A percentile compares a stretch with the other conserved stretches of the same genome.
phyloP scores from a whole-genome alignment of 1,284 basidiomycete species.

The Naganishia sp. region DNA sequence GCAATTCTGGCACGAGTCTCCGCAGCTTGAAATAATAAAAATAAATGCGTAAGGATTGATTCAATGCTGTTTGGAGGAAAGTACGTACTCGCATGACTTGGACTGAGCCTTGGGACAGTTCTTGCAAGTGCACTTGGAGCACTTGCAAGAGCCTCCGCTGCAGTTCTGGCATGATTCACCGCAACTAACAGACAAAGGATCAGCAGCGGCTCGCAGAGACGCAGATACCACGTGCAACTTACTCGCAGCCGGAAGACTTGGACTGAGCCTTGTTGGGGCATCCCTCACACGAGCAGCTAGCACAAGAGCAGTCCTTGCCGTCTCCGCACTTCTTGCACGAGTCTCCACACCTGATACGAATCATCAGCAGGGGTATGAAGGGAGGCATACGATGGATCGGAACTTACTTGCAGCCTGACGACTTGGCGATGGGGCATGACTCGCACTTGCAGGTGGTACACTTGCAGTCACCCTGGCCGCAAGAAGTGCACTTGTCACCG shows the following conservation, averaged over 20 bases:
- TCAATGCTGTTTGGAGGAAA: neutral
- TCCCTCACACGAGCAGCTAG: constrained; percentile 11
- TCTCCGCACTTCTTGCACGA: constrained; percentile 11
- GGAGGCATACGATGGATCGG: neutral
- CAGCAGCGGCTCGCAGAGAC: neutral
- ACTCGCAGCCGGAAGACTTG: constrained; percentile 8
- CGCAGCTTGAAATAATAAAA: constrained; percentile 10
- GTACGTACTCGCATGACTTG: constrained; percentile 12
- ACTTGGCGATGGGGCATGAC: constrained; percentile 18
- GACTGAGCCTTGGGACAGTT: constrained; percentile 21
- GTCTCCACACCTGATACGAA: constrained; percentile 3
- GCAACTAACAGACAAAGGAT: constrained; percentile 3
- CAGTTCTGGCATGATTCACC: constrained; percentile 23
- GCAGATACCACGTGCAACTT: neutral
- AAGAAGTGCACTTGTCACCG: constrained; percentile 17
- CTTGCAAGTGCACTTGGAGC: constrained; percentile 20
- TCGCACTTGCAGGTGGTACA: constrained; percentile 22
- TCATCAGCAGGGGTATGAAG: no score
- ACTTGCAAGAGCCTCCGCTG: constrained; percentile 11
- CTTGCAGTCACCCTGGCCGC: constrained; percentile 17
- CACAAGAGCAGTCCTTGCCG: constrained; percentile 15
- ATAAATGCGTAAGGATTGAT: neutral
- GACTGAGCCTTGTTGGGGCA: constrained; percentile 18
- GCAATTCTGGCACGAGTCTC: constrained; percentile 18
- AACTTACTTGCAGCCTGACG: constrained; percentile 21